Evolutionary conservation across 345 rosid species (phyloP), one percentile per base, ranked within the genome.

Genomic region (Xanthoceras sorbifolium): DNA sequence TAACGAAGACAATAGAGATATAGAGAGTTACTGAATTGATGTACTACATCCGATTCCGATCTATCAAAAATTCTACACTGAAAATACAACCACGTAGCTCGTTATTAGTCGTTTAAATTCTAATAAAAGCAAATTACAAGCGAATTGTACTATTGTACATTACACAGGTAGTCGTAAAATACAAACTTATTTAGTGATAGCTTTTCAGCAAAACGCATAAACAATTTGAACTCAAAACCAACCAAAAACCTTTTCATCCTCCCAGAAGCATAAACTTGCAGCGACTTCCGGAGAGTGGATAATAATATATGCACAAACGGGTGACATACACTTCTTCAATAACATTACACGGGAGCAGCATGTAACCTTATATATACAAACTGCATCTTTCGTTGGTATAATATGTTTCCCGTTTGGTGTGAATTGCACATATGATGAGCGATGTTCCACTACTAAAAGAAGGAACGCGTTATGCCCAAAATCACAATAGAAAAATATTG

Each of bases 381-480:
- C 28, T 74, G 31, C 62, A 31, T 32, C 46, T 61, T 12, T 23
- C 26, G 32, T 64, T 6, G 46, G 46, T 6, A 72, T n/a, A 26
- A 11, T 48, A 62, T 36, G 10, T 4, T 1, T 40, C 67, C 34
- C 1, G 5, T 20, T n/a, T 67, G 32, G 64, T 14, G 25, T 36
- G 36, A 74, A 32, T 29, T 7, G 57, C 34, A 46, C 34, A 46
- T 63, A 18, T 38, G 11, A 61, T 7, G 6, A 23, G 25, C 75
- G 29, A 50, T 14, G 31, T 29, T 64, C 50, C 14, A 1, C 11
- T 17, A 32, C 14, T 31, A 70, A 69, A 69, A 73, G 17, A 54
- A 68, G 78, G 59, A 70, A 64, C 54, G 12, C 20, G 59, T 32
- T 29, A 57, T 32, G 55, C 64, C 60, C 6, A 55, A 69, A n/a